Conservation (phyloP, 75 land plant species). For the Gnetum montanum region DNA sequence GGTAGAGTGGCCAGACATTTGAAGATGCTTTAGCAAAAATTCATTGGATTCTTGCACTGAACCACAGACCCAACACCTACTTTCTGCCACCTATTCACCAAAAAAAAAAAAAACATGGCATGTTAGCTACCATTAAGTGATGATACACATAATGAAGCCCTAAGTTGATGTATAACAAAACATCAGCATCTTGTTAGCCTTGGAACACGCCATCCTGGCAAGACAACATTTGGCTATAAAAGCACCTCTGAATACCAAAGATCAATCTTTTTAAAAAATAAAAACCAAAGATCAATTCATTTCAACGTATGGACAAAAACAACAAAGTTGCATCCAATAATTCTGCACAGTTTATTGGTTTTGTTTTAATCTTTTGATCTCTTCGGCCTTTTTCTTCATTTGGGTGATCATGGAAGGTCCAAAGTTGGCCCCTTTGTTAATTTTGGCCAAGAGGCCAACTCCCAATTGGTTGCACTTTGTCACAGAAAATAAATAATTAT, state of each 20-base stretch:
- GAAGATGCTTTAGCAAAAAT: slow-evolving; percentile 44
- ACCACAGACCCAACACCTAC: slow-evolving; percentile 63
- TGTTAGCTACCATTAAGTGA: neutral
- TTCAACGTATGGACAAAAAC: neutral
- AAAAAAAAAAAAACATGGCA: neutral
- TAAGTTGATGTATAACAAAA: neutral
- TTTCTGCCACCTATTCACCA: slow-evolving; percentile 48
- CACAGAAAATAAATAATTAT: too few species aligned
- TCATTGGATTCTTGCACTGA: slow-evolving; percentile 18
- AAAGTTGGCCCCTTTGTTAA: too few species aligned
- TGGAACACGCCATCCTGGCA: neutral
- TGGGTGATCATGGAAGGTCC: too few species aligned
- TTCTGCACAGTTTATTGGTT: too few species aligned
- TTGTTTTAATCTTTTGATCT: too few species aligned
- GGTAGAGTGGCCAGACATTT: slow-evolving; percentile 4
- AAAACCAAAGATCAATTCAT: too few species aligned
- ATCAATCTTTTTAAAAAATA: too few species aligned
- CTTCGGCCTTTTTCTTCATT: too few species aligned
- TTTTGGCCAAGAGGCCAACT: too few species aligned
- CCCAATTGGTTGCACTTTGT: too few species aligned
- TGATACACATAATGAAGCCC: neutral
- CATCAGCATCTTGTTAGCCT: slow-evolving; percentile 4
- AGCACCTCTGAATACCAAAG: neutral
- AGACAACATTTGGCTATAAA: neutral
- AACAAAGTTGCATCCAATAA: neutral